These are phyloP conservation scores for Centrapalus pauciflorus DNA, from an alignment of 129 eudicot species.

Conservation along the genomic window DNA sequence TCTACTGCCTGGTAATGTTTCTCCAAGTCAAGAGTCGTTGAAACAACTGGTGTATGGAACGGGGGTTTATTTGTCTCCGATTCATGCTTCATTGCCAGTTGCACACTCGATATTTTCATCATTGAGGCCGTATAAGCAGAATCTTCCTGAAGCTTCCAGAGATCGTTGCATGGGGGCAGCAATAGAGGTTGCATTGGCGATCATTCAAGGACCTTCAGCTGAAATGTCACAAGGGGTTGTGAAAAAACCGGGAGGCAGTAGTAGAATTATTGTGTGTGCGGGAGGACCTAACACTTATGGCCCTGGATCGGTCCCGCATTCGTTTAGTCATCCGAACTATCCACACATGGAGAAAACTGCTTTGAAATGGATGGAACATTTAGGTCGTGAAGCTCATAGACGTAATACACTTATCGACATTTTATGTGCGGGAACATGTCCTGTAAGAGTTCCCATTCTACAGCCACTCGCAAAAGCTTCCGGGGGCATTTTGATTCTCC, in stretches of 20 bases:
- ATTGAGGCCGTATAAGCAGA: constrained; percentile 57
- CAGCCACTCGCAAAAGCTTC: constrained; percentile 90
- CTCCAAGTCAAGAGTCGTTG: constrained; percentile 72
- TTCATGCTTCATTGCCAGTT: constrained; percentile 81
- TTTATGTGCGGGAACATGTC: constrained; percentile 93
- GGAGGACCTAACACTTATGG: constrained; percentile 93
- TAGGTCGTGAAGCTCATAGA: constrained; percentile 76
- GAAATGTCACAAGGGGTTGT: constrained; percentile 79
- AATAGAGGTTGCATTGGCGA: constrained; percentile 77
- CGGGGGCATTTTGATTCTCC: constrained; percentile 83
- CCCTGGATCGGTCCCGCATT: constrained; percentile 92
- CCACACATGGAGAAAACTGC: constrained; percentile 85
- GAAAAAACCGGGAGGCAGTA: constrained; percentile 80
- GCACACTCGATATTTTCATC: constrained; percentile 87
- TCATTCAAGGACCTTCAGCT: constrained; percentile 87
- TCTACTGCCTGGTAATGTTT: constrained; percentile 60
- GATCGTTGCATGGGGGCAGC: constrained; percentile 93
- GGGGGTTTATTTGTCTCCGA: constrained; percentile 78
- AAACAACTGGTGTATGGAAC: constrained; percentile 84
- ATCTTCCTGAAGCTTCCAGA: constrained; percentile 72
- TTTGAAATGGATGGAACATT: constrained; percentile 82
- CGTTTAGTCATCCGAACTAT: constrained; percentile 81
- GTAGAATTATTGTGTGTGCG: constrained; percentile 83
- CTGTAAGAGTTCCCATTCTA: constrained; percentile 72
- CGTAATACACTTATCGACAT: constrained; percentile 68